These are phyloP conservation scores for Russula olivacea DNA, from an alignment of 768 basidiomycete genomes.

Conservation along the genomic window DNA sequence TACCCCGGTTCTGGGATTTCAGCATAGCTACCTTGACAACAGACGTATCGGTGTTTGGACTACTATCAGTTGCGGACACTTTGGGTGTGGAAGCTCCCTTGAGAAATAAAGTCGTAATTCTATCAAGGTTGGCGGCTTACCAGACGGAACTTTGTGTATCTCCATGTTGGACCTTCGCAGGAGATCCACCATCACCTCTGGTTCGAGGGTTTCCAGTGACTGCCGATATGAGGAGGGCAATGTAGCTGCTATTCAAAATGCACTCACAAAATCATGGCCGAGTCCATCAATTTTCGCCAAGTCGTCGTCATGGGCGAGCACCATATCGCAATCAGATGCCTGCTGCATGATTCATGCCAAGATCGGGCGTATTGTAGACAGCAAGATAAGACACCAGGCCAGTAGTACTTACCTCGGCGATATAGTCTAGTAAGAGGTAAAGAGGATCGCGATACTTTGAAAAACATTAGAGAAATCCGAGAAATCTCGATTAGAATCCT, in stretches of 20 bases:
- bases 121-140: not conserved
- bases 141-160: not conserved
- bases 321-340: not conserved
- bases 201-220: not conserved
- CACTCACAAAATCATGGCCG: not conserved
- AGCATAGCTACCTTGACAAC: not conserved
- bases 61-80: not conserved
- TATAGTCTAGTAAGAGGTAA: not conserved
- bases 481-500: too few relatives aligned
- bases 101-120: not conserved
- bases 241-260: not conserved
- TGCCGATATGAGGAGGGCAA: not conserved
- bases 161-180: not conserved
- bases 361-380: not conserved
- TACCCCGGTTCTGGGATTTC: not conserved
- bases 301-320: slow-evolving; percentile 4
- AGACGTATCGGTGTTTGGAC: not conserved
- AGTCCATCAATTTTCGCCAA: not conserved
- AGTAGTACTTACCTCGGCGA: not conserved
- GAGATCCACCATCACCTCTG: not conserved
- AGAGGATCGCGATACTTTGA: slow-evolving; percentile 1
- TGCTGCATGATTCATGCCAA: not conserved
- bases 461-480: not conserved
- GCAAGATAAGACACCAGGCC: not conserved
- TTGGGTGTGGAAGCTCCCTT: not conserved